Conservation (phyloP, 768 basidiomycete species). For the Neoboletus magnificus region DNA sequence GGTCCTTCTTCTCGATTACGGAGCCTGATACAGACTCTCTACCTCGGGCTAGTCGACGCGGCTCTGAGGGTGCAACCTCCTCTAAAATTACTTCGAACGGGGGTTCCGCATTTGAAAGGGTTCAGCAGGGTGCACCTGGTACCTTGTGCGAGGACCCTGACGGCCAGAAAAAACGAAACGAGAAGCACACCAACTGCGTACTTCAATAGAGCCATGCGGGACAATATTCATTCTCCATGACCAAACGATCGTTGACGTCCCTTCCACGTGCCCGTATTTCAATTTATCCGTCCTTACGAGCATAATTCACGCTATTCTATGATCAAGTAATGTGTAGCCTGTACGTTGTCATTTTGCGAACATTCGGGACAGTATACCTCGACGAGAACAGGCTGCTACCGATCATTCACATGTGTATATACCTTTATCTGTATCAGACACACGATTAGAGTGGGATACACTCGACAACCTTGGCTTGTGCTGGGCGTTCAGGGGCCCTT, state of each 20-base stretch:
- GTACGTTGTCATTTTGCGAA: slow-evolving; percentile 1
- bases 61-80: slow-evolving; percentile 20
- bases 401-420: background rate
- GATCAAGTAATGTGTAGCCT: slow-evolving; percentile 18
- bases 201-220: slow-evolving; percentile 21
- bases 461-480: background rate
- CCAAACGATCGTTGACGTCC: slow-evolving; percentile 1
- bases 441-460: background rate
- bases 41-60: slow-evolving; percentile 11
- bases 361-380: slow-evolving; percentile 11
- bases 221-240: background rate
- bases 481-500: background rate
- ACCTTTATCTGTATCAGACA: slow-evolving; percentile 15
- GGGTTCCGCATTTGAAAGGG: slow-evolving; percentile 3
- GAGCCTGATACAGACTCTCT: slow-evolving; percentile 28
- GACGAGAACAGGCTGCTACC: background rate
- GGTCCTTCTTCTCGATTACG: slow-evolving; percentile 33
- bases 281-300: background rate
- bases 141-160: slow-evolving; percentile 12
- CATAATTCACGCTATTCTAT: slow-evolving; percentile 16
- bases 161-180: slow-evolving; percentile 29
- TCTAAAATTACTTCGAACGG: slow-evolving; percentile 14
- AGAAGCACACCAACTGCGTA: slow-evolving; percentile 24
- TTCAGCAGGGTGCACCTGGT: slow-evolving; percentile 10
- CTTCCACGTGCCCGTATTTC: background rate